Evolutionary conservation across 306 rosid species (phyloP), one percentile per base, ranked within the genome.

Genomic region (Lathyrus sativus): DNA sequence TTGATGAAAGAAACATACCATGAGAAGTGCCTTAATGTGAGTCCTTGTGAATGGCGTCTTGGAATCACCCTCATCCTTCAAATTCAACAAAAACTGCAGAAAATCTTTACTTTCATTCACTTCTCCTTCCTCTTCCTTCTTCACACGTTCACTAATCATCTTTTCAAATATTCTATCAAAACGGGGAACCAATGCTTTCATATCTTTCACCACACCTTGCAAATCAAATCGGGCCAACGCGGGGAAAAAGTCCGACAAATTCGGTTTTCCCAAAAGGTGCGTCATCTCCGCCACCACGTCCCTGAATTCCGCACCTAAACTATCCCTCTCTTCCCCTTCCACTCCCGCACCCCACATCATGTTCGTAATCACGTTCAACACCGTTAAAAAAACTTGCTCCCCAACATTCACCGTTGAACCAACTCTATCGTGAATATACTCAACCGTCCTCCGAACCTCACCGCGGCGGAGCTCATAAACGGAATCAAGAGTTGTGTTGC

Each of bases 281-380:
- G 87, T 84, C 38, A 85, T 73, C 6, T 78, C 79, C 41, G 81
- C 56, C 38, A 86, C 76, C 63, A 62, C 55, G 13, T 72, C 76
- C 77, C 91, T 79, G 15, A 89, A 92, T 81, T 88, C 96, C 19
- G 77, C 44, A 6, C 89, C 96, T 1, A 84, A 0, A 0, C 37
- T 37, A 0, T 64, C 84, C 31, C 84, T 85, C 85, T 85, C 86
- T 0, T 38, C 85, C 3, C 81, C 93, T 5, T 86, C 88, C 79
- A 83, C 75, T 11, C 78, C 33, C 29, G 82, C 81, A 0, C 96
- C 98, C 98, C 98, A 89, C 75, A 88, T 6, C 91, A 86, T 86
- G 59, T 43, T 84, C 4, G 88, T 86, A 1, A 90, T 69, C 56
- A 88, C 90, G 15, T 88, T 92, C 71, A 92, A 15, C 41, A 74